Base-by-base conservation (phyloP, 2,329 filamentous ascomycete genomes). In the Aspergillus chevalieri region DNA sequence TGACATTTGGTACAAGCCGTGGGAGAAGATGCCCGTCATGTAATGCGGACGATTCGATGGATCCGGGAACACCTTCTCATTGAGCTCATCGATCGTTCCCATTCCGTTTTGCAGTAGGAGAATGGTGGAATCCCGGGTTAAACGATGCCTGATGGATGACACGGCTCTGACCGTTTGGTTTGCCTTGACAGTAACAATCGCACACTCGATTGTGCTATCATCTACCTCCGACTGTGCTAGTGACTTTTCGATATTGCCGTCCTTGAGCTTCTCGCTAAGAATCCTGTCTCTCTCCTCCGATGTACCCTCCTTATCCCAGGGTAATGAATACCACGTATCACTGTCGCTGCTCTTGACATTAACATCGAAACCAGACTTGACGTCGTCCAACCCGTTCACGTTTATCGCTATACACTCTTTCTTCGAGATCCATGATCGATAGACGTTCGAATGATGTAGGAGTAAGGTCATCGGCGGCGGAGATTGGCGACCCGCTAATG, bases 31-130 rank as follows among this genome's bases (percentile, higher is more conserved):
- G 7, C 87, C 89, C 24, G 90, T 68, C 51, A 96, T 76, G 59
- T 94, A 95, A 48, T 81, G 82, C 2, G 93, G 93, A 22, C 87
- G 79, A 0, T 72, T 74, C 1, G 70, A 65, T 0, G 80, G 75
- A 52, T 91, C 79, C 0, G 81, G 78, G 57, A 95, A 96, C 24
- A 94, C 67, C 9, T 78, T 68, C 30, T 78, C 69, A 59, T 89
- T 89, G 38, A 96, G 77, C 44, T 84, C 79, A 44, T 97, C 90
- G n/a, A 89, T 76, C 1, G 89, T 74, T 0, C 93, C 92, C 68
- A 97, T 81, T 1, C 91, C 89, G 54, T 92, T 87, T 49, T 89
- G 86, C 49, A 94, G 67, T 48, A 95, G 79, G 51, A 87, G 82
- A 6, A 95, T 78, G 0, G 88, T 87, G 1, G 86, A 89, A 24